These are phyloP conservation scores for Flaveria trinervia DNA, from an alignment of 129 eudicot species.

Conservation along the genomic window DNA sequence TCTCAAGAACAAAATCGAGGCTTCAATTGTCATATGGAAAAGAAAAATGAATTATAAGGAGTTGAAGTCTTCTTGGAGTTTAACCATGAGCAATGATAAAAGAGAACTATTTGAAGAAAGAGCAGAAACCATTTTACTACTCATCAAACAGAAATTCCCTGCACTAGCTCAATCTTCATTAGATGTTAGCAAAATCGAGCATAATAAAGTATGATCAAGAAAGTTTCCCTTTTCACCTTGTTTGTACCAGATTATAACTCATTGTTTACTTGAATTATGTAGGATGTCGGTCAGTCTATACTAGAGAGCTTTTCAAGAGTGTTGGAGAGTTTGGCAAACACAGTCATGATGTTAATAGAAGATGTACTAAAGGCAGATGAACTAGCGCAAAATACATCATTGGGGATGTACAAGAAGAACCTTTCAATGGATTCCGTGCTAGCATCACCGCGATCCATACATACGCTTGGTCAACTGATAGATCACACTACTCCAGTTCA, in stretches of 20 bases:
- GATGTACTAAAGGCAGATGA: slow-evolving; percentile 76
- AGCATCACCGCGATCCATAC: slow-evolving; percentile 30
- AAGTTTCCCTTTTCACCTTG: not conserved
- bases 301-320: slow-evolving; percentile 83
- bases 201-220: slow-evolving; percentile 48
- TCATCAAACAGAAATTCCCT: slow-evolving; percentile 70
- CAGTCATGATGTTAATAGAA: slow-evolving; percentile 62
- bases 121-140: slow-evolving; percentile 72
- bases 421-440: slow-evolving; percentile 25
- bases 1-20: slow-evolving; percentile 83
- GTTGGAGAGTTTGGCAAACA: slow-evolving; percentile 71
- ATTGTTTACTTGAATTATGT: slow-evolving; percentile 5
- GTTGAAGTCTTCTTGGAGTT: slow-evolving; percentile 64
- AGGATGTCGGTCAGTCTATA: slow-evolving; percentile 82
- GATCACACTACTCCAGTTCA: slow-evolving; percentile 35
- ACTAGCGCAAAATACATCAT: slow-evolving; percentile 44
- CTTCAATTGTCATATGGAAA: slow-evolving; percentile 82
- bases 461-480: slow-evolving; percentile 24
- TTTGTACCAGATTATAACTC: not conserved
- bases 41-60: slow-evolving; percentile 77
- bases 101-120: slow-evolving; percentile 86
- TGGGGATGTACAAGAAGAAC: slow-evolving; percentile 26
- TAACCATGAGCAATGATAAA: slow-evolving; percentile 61
- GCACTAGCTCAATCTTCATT: slow-evolving; percentile 75
- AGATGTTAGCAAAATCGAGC: slow-evolving; percentile 75